Base-by-base conservation (phyloP, 495 filamentous ascomycete genomes). In the Neurospora sp. region DNA sequence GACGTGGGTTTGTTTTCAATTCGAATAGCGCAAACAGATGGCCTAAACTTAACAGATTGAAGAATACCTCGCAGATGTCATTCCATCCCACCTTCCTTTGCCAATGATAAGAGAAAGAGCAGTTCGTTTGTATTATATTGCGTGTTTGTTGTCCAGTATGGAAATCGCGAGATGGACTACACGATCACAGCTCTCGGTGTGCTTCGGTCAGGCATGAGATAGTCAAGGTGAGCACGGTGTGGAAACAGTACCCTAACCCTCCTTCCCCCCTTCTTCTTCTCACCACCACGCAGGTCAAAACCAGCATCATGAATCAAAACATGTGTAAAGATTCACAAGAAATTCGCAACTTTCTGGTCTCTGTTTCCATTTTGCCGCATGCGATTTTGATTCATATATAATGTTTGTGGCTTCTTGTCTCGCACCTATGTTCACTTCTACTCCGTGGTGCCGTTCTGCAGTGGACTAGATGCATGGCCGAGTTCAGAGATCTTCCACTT, bases 281-380 rank as follows among this genome's bases (percentile, higher is more conserved):
- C 27, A 65, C 14, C 14, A 65, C 27, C 27, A 59, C 20, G 20
- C 46, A 22, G 5, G 48, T 59, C 20, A 22, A 59, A 59, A 20
- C 7, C n/a, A 10, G 5, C 5, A 46, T n/a, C 18, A 22, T 11
- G 20, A 5, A 5, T 53, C n/a, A 22, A 22, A 44, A n/a, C n/a
- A n/a, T 20, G 3, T 46, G 44, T n/a, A 20, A 10, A 46, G 10
- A n/a, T 44, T 18, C 1, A n/a, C 16, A 44, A 16, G 42, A 9
- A 44, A n/a, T 44, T 44, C 35, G 10, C 59, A 53, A 31, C 72
- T 73, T 12, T 70, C 72, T 5, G 74, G 69, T 11, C 72, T 69
- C 70, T 70, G 69, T 2, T 69, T 12, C 0, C 31, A 5, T 20
- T 61, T 31, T 8, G 2, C 16, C 12, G 16, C 22, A 31, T 5